phyloP scores from a whole-genome alignment of 257 asterid genomes.

The Paulownia fortunei region DNA sequence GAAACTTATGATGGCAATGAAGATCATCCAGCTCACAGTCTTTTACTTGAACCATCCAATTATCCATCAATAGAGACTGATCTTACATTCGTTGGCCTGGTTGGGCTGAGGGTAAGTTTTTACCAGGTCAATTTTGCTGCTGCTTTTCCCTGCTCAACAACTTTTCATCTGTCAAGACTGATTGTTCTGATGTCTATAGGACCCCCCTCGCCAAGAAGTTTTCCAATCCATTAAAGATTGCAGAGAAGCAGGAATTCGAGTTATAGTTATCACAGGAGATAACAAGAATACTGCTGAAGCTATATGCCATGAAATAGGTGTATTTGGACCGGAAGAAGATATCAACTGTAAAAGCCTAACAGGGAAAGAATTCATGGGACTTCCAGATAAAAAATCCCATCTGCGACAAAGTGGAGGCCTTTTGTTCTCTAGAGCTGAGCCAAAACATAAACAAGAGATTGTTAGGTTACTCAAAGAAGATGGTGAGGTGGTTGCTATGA shows the following conservation, averaged over 20 bases:
- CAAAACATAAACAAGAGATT: conserved; percentile 72
- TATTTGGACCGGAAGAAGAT: conserved; percentile 56
- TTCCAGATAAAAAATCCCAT: conserved; percentile 43
- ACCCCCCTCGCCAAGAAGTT: background rate
- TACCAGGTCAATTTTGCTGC: too few species aligned
- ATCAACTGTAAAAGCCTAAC: conserved; percentile 58
- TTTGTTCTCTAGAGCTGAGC: conserved; percentile 73
- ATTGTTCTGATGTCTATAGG: background rate
- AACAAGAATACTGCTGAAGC: background rate
- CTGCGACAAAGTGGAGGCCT: conserved; percentile 64
- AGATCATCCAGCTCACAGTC: background rate
- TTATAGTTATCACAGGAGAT: background rate
- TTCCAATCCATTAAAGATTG: background rate
- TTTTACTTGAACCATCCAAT: background rate
- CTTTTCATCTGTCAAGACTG: too few species aligned
- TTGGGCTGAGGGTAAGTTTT: background rate
- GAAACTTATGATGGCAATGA: background rate
- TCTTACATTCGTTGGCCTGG: background rate
- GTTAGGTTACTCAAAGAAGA: conserved; percentile 67
- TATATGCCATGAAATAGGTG: conserved; percentile 64
- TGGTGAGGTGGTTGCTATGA: conserved; percentile 80
- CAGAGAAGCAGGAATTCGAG: background rate
- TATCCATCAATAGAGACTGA: background rate
- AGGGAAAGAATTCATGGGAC: conserved; percentile 62
- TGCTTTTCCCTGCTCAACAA: too few species aligned